Evolutionary conservation across 805 yeast genomes (phyloP).

Genomic region (Nakazawaea ishiwadae): DNA sequence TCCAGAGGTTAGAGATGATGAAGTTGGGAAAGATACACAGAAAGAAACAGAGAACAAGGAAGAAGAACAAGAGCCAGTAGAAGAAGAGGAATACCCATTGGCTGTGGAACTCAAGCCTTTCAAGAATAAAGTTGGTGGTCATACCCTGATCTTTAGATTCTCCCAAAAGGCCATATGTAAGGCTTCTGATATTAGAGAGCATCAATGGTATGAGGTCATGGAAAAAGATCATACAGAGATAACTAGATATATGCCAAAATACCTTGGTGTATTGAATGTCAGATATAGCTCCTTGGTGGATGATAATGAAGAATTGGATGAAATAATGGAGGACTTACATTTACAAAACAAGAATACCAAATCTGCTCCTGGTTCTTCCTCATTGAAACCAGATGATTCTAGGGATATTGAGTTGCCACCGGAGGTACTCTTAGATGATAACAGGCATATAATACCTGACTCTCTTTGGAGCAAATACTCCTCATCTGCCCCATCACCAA

Average conservation of each 20-base stretch:
- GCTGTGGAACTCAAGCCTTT: constrained; percentile 91
- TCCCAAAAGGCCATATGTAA: constrained; percentile 92
- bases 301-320: constrained; percentile 16
- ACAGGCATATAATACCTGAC: constrained; percentile 86
- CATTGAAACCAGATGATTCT: constrained; percentile 2
- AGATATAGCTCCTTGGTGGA: constrained; percentile 51
- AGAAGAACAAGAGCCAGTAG: constrained; percentile 22
- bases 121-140: constrained; percentile 95
- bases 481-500: constrained; percentile 35
- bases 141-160: constrained; percentile 92
- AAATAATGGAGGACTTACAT: constrained; percentile 2
- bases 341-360: not conserved
- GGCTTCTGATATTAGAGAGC: constrained; percentile 85
- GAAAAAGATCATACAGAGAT: constrained; percentile 75
- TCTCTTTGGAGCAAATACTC: constrained; percentile 66
- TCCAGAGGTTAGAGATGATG: too few species aligned
- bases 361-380: constrained; percentile 13
- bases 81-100: constrained; percentile 43
- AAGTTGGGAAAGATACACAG: constrained; percentile 4
- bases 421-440: constrained; percentile 89
- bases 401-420: constrained; percentile 39
- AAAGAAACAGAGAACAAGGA: constrained; percentile 14
- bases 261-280: constrained; percentile 91
- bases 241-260: constrained; percentile 83
- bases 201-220: constrained; percentile 85